Conservation (phyloP, 306 rosid genomes). For the Ochetophila trinervis region DNA sequence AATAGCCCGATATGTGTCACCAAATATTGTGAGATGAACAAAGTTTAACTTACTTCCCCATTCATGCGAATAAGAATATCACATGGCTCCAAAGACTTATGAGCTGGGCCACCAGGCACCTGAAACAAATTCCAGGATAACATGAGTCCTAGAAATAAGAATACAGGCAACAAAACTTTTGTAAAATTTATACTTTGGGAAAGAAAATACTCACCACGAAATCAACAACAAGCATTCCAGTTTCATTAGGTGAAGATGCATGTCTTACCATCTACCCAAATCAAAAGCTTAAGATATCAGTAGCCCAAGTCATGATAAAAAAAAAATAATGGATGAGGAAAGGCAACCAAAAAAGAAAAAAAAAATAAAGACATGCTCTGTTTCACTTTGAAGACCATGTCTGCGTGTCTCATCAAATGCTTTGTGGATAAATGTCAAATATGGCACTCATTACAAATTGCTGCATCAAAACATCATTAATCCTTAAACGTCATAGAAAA, state of each 20-base stretch:
- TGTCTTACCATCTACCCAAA: conserved; percentile 69
- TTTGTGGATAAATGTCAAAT: conserved; percentile 91
- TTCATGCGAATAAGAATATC: no score
- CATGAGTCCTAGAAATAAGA: conserved; percentile 19
- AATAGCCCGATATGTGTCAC: no score
- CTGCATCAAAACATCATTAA: conserved; percentile 17
- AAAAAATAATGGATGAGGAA: conserved; percentile 12
- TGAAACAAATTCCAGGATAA: conserved; percentile 42
- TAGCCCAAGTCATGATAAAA: conserved; percentile 13
- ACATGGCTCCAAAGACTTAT: no score
- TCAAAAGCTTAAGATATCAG: conserved; percentile 23
- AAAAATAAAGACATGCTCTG: conserved; percentile 69
- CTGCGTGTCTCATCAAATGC: conserved; percentile 97
- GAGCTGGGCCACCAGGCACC: conserved; percentile 99
- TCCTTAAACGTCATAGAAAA: background rate
- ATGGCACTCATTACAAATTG: conserved; percentile 19
- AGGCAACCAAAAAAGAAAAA: conserved; percentile 8
- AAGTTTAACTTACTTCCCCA: no score
- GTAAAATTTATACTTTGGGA: background rate
- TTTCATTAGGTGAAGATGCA: conserved; percentile 76
- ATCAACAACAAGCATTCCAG: conserved; percentile 98
- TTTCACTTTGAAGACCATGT: conserved; percentile 83
- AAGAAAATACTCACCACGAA: no score
- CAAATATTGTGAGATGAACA: no score
- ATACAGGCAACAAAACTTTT: background rate